Percentiles rank a stretch among this genome's conserved stretches.
Conservation (phyloP, 192 early-diverging fungal genomes). For the Backusella luteola region DNA sequence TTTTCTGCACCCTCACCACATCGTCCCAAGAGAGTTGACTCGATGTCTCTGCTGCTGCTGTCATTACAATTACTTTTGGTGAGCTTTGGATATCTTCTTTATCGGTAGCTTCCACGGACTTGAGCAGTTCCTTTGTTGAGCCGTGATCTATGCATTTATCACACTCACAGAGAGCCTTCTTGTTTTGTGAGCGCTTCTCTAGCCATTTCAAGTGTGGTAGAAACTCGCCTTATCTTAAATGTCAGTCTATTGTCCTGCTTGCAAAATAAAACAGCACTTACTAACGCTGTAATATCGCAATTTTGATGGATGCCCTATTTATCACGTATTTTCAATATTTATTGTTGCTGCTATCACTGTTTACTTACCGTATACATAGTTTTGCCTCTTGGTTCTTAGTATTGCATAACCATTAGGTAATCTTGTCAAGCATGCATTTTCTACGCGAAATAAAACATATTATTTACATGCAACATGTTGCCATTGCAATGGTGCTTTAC, state of each 20-base stretch:
- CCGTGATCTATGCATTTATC: too few species aligned
- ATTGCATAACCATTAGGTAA: background rate
- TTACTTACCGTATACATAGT: background rate
- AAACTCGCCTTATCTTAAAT: background rate
- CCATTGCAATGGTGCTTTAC: background rate
- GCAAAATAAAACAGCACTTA: background rate
- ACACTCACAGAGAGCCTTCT: background rate
- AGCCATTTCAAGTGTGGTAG: background rate
- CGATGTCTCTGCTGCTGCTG: background rate
- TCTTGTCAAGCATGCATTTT: background rate
- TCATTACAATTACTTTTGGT: too few species aligned
- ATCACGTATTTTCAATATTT: too few species aligned
- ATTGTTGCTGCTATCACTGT: too few species aligned
- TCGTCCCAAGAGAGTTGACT: background rate
- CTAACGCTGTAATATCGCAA: background rate
- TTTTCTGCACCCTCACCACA: background rate
- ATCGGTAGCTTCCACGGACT: too few species aligned
- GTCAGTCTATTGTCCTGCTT: background rate
- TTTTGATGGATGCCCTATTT: background rate
- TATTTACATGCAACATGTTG: background rate
- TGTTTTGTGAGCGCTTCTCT: background rate
- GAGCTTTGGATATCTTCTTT: too few species aligned
- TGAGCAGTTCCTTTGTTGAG: too few species aligned
- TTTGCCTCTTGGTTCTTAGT: background rate
- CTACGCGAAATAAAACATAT: background rate